These are phyloP conservation scores for Citrullus mucosospermus DNA, from an alignment of 306 rosid genomes.

Conservation along the genomic window DNA sequence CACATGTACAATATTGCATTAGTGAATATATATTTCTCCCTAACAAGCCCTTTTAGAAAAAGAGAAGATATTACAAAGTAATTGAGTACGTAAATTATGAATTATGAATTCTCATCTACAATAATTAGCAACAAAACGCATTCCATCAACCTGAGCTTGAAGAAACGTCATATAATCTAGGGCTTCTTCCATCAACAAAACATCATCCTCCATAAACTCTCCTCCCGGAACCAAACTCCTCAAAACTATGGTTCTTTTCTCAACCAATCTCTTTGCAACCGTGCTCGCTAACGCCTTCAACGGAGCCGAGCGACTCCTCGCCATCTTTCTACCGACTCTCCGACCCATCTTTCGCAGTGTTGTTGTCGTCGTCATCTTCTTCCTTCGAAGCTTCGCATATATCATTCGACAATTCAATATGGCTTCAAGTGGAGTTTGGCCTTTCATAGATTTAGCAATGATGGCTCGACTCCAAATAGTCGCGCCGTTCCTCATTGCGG, in stretches of 20 bases:
- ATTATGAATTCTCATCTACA: constrained; percentile 15
- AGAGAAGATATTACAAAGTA: neutral
- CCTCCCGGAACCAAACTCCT: constrained; percentile 71
- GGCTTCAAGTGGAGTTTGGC: neutral
- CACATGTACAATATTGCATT: constrained; percentile 1
- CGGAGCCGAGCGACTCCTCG: constrained; percentile 1
- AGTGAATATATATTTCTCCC: neutral
- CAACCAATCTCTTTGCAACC: constrained; percentile 32
- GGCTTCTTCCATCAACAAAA: constrained; percentile 62
- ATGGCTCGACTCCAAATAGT: constrained; percentile 61
- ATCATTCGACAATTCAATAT: neutral
- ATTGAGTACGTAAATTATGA: neutral
- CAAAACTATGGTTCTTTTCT: constrained; percentile 42
- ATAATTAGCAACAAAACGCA: constrained; percentile 37
- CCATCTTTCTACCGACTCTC: neutral
- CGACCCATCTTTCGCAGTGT: constrained; percentile 19
- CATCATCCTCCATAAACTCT: constrained; percentile 50
- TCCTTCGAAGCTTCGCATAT: neutral
- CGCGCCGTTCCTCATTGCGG: constrained; percentile 36
- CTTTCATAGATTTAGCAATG: constrained; percentile 24
- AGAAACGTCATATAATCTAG: constrained; percentile 64
- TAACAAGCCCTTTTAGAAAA: neutral
- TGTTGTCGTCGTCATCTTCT: neutral
- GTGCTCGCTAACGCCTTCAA: constrained; percentile 10
- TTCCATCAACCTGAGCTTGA: constrained; percentile 64